Evolutionary conservation across 2,329 filamentous ascomycete genomes (phyloP).

Genomic region (Monilinia polystroma): DNA sequence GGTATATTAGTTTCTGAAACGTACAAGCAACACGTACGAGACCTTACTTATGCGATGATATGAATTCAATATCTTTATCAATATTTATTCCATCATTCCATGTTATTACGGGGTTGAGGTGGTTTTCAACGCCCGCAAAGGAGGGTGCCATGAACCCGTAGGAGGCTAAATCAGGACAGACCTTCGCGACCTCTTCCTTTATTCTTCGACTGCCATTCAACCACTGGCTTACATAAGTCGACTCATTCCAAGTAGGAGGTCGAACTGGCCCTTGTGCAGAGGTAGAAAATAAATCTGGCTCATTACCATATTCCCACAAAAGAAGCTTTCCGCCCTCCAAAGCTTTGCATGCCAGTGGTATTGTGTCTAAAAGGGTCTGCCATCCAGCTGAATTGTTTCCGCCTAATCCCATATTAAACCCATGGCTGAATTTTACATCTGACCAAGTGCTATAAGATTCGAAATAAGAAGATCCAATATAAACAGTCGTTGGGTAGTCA

Average conservation of each 20-base stretch:
- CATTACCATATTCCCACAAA: conserved; percentile 64
- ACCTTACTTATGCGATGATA: conserved; percentile 59
- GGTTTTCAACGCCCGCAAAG: conserved; percentile 53
- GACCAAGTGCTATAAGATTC: conserved; percentile 61
- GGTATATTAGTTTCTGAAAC: conserved; percentile 16
- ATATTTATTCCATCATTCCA: conserved; percentile 55
- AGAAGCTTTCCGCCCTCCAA: conserved; percentile 52
- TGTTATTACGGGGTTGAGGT: conserved; percentile 49
- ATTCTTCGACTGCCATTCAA: conserved; percentile 54
- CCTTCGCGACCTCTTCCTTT: conserved; percentile 45
- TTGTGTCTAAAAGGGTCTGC: conserved; percentile 53
- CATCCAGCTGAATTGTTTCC: conserved; percentile 52
- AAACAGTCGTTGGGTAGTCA: conserved; percentile 61
- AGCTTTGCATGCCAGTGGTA: conserved; percentile 57
- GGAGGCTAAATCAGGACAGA: conserved; percentile 51
- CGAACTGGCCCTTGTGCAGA: conserved; percentile 52
- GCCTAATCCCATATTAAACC: conserved; percentile 57
- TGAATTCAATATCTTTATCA: conserved; percentile 51
- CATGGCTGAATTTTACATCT: conserved; percentile 56
- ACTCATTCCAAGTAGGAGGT: conserved; percentile 54
- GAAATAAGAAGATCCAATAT: conserved; percentile 61
- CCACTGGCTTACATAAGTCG: conserved; percentile 57
- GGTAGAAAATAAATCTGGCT: conserved; percentile 59
- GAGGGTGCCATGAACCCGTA: conserved; percentile 58
- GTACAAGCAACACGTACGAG: not conserved